phyloP scores from a whole-genome alignment of 108 stramenopile genomes.

The Bacterosira constricta region DNA sequence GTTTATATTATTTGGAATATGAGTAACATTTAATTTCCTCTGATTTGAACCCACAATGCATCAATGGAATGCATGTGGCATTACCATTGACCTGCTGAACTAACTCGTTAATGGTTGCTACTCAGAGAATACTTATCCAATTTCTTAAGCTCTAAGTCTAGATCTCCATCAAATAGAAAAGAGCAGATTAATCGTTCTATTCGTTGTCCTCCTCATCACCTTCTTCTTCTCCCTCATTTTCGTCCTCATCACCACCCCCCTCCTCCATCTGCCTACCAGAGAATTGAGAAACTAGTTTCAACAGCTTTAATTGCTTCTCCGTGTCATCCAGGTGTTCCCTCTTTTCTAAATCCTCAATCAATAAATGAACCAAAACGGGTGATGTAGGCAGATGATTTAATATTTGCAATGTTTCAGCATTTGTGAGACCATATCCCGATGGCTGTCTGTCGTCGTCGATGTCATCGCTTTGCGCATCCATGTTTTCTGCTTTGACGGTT shows the following conservation, averaged over 20 bases:
- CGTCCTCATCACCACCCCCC: conserved; percentile 3
- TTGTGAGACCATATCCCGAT: conserved; percentile 64
- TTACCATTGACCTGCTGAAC: too few species aligned
- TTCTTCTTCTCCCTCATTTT: neutral
- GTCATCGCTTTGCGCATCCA: neutral
- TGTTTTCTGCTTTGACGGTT: neutral
- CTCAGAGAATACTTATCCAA: too few species aligned
- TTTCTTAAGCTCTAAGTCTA: too few species aligned
- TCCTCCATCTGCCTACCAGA: conserved; percentile 21
- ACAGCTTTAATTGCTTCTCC: conserved; percentile 57
- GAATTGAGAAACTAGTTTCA: conserved; percentile 64
- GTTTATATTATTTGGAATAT: too few species aligned
- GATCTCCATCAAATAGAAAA: too few species aligned
- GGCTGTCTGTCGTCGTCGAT: neutral
- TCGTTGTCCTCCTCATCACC: conserved; percentile 2
- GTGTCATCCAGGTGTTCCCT: conserved; percentile 54
- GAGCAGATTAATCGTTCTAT: too few species aligned
- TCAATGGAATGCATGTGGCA: too few species aligned
- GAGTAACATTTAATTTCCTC: too few species aligned
- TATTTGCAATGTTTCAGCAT: conserved; percentile 81
- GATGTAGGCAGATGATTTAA: conserved; percentile 84
- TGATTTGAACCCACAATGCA: too few species aligned
- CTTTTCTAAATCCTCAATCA: conserved; percentile 76
- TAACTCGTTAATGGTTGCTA: too few species aligned
- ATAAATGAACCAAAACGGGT: conserved; percentile 77